Percentiles rank a stretch among this genome's conserved stretches.
Evolutionary conservation across 2,329 filamentous ascomycete genomes (phyloP).

Genomic region (Calonectria ilicicola): DNA sequence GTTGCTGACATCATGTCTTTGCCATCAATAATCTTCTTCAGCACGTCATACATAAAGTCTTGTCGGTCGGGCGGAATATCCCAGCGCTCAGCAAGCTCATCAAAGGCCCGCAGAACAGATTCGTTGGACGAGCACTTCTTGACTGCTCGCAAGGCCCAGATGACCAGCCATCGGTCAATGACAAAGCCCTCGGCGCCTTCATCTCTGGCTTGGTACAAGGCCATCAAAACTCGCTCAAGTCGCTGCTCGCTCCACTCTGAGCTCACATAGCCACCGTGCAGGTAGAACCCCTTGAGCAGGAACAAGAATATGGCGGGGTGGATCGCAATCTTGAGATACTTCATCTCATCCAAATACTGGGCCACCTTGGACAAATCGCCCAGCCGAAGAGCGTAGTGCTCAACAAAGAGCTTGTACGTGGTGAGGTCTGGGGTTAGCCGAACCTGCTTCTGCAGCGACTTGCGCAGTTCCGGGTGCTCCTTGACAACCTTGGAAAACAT

Average conservation of each 20-base stretch:
- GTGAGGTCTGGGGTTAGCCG: slow-evolving; percentile 79
- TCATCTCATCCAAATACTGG: slow-evolving; percentile 85
- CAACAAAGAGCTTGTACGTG: slow-evolving; percentile 84
- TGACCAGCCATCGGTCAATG: slow-evolving; percentile 71
- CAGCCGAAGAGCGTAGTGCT: slow-evolving; percentile 75
- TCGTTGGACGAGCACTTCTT: slow-evolving; percentile 66
- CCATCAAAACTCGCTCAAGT: slow-evolving; percentile 76
- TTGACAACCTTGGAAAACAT: slow-evolving; percentile 68
- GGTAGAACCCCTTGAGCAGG: slow-evolving; percentile 84
- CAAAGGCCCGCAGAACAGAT: slow-evolving; percentile 67
- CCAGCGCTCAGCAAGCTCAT: slow-evolving; percentile 62
- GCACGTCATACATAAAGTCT: slow-evolving; percentile 60
- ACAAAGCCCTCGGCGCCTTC: slow-evolving; percentile 58
- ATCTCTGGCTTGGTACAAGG: slow-evolving; percentile 70
- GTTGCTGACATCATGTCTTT: slow-evolving; percentile 45
- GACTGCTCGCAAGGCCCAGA: slow-evolving; percentile 74
- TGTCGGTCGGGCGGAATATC: slow-evolving; percentile 53
- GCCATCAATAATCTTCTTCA: slow-evolving; percentile 55
- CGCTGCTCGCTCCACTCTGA: slow-evolving; percentile 79
- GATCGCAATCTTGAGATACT: slow-evolving; percentile 72
- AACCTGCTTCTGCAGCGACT: slow-evolving; percentile 69
- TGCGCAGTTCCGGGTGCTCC: slow-evolving; percentile 65
- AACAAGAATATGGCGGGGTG: slow-evolving; percentile 83
- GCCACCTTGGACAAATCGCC: slow-evolving; percentile 81
- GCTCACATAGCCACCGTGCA: slow-evolving; percentile 73